Percentiles rank a stretch among this genome's conserved stretches.
These are phyloP conservation scores for Verticillium klebahnii DNA, from an alignment of 2,329 filamentous ascomycete genomes.

Conservation along the genomic window DNA sequence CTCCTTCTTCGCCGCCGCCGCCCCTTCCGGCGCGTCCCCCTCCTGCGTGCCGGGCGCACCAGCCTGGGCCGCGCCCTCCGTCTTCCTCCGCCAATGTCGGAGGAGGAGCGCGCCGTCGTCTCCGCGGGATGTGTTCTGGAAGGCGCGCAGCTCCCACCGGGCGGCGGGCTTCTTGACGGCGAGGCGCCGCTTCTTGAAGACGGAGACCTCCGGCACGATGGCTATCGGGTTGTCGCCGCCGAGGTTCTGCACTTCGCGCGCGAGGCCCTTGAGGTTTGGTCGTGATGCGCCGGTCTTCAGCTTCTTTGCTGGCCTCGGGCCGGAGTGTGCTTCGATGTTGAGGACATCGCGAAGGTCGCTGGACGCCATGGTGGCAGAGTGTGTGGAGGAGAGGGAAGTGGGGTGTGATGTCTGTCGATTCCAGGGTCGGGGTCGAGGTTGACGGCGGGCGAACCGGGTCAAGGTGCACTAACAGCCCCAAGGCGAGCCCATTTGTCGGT, in stretches of 20 bases:
- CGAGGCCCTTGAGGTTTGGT: slow-evolving; percentile 58
- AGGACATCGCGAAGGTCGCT: slow-evolving; percentile 86
- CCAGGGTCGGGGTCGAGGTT: not conserved
- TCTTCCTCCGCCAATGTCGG: slow-evolving; percentile 74
- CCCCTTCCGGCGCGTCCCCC: slow-evolving; percentile 6
- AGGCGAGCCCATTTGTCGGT: not conserved
- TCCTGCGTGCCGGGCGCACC: slow-evolving; percentile 11
- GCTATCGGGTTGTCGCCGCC: slow-evolving; percentile 64
- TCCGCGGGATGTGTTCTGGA: slow-evolving; percentile 70
- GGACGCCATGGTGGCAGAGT: slow-evolving; percentile 55
- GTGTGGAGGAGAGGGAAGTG: not conserved
- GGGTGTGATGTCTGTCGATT: too few relatives aligned
- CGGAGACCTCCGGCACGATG: slow-evolving; percentile 56
- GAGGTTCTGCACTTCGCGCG: slow-evolving; percentile 61
- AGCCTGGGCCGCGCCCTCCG: slow-evolving; percentile 22
- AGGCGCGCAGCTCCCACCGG: slow-evolving; percentile 64
- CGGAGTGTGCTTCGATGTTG: slow-evolving; percentile 58
- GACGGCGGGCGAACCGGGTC: not conserved
- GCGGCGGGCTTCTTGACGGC: slow-evolving; percentile 51
- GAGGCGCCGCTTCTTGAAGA: slow-evolving; percentile 56
- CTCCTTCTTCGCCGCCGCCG: slow-evolving; percentile 10
- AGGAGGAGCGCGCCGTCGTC: slow-evolving; percentile 62
- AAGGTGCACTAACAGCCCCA: not conserved
- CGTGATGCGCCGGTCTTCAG: slow-evolving; percentile 61
- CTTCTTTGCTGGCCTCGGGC: slow-evolving; percentile 64